Evolutionary conservation across 2,329 filamentous ascomycete species (phyloP), one percentile per base, ranked within the genome.

Genomic region (Helicocarpus griseus): DNA sequence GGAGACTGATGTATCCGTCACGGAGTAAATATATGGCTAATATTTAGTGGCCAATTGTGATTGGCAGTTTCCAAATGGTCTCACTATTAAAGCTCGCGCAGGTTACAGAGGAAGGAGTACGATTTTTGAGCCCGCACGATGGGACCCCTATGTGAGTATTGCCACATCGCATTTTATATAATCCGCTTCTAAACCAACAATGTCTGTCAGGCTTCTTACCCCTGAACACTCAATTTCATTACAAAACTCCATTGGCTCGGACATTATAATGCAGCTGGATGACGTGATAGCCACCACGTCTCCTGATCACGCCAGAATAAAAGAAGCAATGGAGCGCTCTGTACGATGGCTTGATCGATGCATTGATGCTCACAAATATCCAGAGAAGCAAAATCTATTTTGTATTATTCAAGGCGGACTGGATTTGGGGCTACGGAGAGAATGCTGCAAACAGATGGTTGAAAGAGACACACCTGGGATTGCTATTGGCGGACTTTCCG

Each of bases 241-340:
- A 3, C 93, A 98, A 67, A 97, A 98, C 70, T 91, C 86, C 50
- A 98, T 98, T 63, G 93, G 93, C 57, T 95, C 89, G 57, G 93
- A 98, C 70, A 97, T 98, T 61, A 96, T 97, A 59, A 98, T 98
- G 94, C 94, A 98, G 71, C 82, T 98, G 3, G 93, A 98, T 74
- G 94, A 98, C 69, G 94, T 98, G 13, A 86, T 98, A 48, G 91
- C 89, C 28, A 97, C 93, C 0, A 98, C 93, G 0, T 96, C 89
- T 0, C 91, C 91, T 0, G 93, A 98, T 68, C 76, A 81, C 51
- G 83, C 76, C 19, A 85, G 94, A 49, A 97, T 98, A 81, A 81
- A 85, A 55, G 89, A 95, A 69, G 93, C 93, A 47, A 97, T 96
- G 90, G 80, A 93, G 63, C 85, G 93, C 51, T 95, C 89, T 50